A percentile compares a stretch with the other conserved stretches of the same genome.
phyloP scores from a whole-genome alignment of 257 asterid genomes.

The Galeopsis tetrahit region DNA sequence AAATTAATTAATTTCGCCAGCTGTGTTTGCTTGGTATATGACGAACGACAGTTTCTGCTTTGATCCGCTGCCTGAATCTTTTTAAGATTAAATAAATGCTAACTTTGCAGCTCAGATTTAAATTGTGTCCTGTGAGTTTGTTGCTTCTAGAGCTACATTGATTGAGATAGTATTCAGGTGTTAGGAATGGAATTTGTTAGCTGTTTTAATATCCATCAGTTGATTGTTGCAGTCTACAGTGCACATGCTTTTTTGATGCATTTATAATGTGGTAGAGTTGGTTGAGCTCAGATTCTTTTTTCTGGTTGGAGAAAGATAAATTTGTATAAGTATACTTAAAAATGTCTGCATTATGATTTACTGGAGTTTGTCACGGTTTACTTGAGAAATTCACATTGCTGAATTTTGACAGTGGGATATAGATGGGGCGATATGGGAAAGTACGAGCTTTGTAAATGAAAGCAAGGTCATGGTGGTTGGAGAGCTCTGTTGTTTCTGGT shows the following conservation, averaged over 20 bases:
- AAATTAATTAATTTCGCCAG: background rate
- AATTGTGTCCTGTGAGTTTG: background rate
- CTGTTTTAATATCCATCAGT: conserved; percentile 36
- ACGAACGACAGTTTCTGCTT: conserved; percentile 36
- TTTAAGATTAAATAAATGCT: conserved; percentile 36
- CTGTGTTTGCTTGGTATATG: conserved; percentile 1
- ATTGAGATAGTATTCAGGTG: conserved; percentile 24
- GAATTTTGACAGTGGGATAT: conserved; percentile 35
- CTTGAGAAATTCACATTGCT: conserved; percentile 3
- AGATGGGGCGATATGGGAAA: conserved; percentile 28
- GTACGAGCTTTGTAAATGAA: conserved; percentile 54
- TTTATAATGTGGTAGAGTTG: conserved; percentile 41
- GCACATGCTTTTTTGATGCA: conserved; percentile 40
- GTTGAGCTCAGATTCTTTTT: conserved; percentile 33
- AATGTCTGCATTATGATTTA: conserved; percentile 25
- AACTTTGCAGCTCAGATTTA: conserved; percentile 32
- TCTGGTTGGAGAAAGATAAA: conserved; percentile 35
- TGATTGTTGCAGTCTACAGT: conserved; percentile 32
- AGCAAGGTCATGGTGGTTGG: conserved; percentile 61
- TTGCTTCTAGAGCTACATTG: conserved; percentile 16
- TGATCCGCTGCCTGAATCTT: conserved; percentile 40
- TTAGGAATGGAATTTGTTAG: conserved; percentile 34
- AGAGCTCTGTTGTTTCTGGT: conserved; percentile 50
- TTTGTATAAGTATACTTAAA: conserved; percentile 12
- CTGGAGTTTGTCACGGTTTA: background rate